A percentile compares a stretch with the other conserved stretches of the same genome.
Conservation (phyloP, 805 yeast genomes). For the Candida parachauliodes region DNA sequence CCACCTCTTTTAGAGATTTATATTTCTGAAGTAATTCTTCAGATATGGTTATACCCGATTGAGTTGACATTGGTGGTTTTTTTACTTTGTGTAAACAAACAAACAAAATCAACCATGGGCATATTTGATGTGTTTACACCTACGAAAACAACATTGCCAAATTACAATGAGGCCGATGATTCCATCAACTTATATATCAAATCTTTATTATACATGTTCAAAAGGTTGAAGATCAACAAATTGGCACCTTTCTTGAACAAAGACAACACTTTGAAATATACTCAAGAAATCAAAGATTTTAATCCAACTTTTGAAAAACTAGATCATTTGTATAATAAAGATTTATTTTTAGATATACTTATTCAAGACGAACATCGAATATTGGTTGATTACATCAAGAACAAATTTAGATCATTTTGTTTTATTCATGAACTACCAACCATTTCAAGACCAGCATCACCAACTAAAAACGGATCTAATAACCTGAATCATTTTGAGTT, state of each 20-base stretch:
- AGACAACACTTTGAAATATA: constrained; percentile 15
- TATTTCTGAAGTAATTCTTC: constrained; percentile 26
- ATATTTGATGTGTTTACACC: constrained; percentile 2
- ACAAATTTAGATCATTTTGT: constrained; percentile 58
- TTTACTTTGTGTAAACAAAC: constrained; percentile 1
- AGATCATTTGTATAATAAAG: constrained; percentile 52
- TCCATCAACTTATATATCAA: constrained; percentile 60
- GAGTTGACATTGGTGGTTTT: constrained; percentile 33
- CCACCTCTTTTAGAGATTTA: constrained; percentile 14
- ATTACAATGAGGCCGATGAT: constrained; percentile 27
- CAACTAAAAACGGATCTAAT: constrained; percentile 14
- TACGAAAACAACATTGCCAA: constrained; percentile 7
- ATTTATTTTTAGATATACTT: constrained; percentile 39
- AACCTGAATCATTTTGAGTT: constrained; percentile 16
- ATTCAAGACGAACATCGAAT: constrained; percentile 61
- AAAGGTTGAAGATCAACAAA: constrained; percentile 43
- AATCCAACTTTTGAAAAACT: constrained; percentile 29
- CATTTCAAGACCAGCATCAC: constrained; percentile 18
- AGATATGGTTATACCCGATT: constrained; percentile 40
- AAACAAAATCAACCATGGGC: neutral
- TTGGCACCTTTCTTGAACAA: constrained; percentile 39
- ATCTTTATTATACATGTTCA: constrained; percentile 55
- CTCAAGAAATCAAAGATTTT: neutral
- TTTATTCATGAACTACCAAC: constrained; percentile 50
- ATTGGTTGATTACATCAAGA: constrained; percentile 61